Base-by-base conservation (phyloP, 495 filamentous ascomycete species). In the Glutinoglossum americanum region DNA sequence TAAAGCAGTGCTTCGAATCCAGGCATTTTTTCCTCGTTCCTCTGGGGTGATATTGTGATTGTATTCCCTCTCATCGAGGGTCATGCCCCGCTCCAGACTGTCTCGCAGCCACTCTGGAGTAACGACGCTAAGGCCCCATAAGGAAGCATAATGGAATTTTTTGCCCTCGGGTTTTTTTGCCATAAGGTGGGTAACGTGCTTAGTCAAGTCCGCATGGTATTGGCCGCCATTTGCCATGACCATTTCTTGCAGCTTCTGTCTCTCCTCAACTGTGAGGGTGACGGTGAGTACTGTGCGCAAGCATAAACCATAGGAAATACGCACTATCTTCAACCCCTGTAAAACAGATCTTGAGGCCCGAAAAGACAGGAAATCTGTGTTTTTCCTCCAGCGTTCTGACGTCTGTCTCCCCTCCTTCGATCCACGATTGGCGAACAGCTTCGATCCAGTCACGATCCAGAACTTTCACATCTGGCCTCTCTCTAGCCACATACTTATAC, bases 401-500 rank as follows among this genome's bases (percentile, higher is more conserved):
- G 67, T 95, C 80, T 15, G 87, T 84, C 28, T 89, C 85, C 56
- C 76, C 79, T 41, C 85, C 93, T 56, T 82, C 69, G 57, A 89
- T 80, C 93, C 92, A 98, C 41, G 78, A 73, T 55, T 80, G 70
- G 13, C 88, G 79, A 21, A 96, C 80, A 27, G 87, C 87, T 51
- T 89, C 79, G 54, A 98, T 75, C 87, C 87, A 98, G 64, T 78
- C 77, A 30, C 82, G 78, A 45, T 74, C 75, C 68, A 98, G 76
- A 53, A 87, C 84, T 57, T 77, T 79, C 62, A 98, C 80, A 66
- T 98, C 92, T 35, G 81, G 76, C 30, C 92, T 77, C 66, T 89
- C 85, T 60, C 80, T 87, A 25, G 92, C 92, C 64, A 96, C 90
- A 70, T 92, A 95, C 64, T 81, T 83, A 72, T 98, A 98, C 67